Base-by-base conservation (phyloP, 345 rosid genomes). In the Citrus medica region DNA sequence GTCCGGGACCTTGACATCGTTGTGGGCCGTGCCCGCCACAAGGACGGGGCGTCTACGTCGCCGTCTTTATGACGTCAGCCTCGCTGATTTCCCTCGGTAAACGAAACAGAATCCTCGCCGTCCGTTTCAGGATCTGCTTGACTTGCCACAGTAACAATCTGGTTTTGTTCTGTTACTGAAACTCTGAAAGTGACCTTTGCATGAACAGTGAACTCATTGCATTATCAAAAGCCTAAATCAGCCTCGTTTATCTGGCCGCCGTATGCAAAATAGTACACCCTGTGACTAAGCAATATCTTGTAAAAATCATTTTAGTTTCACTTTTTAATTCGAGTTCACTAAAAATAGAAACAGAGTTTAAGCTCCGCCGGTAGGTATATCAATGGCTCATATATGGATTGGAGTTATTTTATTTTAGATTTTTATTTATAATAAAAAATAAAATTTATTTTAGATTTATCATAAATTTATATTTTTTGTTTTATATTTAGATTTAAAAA, bases 41-140 rank as follows among this genome's bases (percentile, higher is more conserved):
- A 60, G 67, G 83, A 75, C 81, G 79, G 77, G 74, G 76, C 78
- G 59, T 6, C 46, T 46, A 22, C 2, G 75, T 82, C 74, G 78
- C 73, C 76, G 76, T 75, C 76, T 19, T 3, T n/a, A 32, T 83
- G 86, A 83, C 83, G 83, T 83, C 85, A 78, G 61, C 4, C 22
- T 19, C 37, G 2, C 56, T 56, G 55, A 78, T 77, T 76, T 66
- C 32, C 59, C 38, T 74, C 25, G 60, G 74, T 71, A 8, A 37
- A 33, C 6, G 80, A 65, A 5, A 21, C 12, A 9, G 8, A 30
- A 83, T 83, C 86, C 12, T 12, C 17, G 30, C 84, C 86, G 84
- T 71, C 79, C 76, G 42, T 64, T 79, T 48, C 42, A 51, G 30
- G 28, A 53, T 82, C 76, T 22, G 62, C 70, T 62, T 21, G 60